Evolutionary conservation across 805 yeast species (phyloP), one percentile per base, ranked within the genome.

Genomic region (Ogataea methanolica): DNA sequence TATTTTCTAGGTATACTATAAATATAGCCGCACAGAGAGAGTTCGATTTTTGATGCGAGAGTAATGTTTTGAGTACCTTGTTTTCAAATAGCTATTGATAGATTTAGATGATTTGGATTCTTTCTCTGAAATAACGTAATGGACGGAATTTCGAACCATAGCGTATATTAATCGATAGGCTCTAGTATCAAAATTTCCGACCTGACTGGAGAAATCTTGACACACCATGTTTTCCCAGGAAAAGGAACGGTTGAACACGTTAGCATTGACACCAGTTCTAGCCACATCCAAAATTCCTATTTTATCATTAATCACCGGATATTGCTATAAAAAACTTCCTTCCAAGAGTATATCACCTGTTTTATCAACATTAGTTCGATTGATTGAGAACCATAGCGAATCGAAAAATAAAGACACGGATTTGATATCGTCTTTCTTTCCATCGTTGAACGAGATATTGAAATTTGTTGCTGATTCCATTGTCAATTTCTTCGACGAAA

Each of bases 271-370:
- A 1, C 70, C 73, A 2, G 57, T 68, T 1, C 53, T 82, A 26
- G 75, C 84, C 6, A 81, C 87, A 0, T 73, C 78, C 47, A 80
- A 78, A 52, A 62, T 83, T 0, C 77, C 82, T 1, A 54, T 81
- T 1, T 55, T 81, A 9, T 62, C 74, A 3, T 56, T 83, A 14
- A 69, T 81, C 5, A 70, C 71, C 15, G 74, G 75, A 0, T 77
- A 78, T 53, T 69, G 80, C 41, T 59, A 69, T 12, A 69, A 69
- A 8, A 59, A 60, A 15, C 52, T 76, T 2, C 80, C 80, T 5
- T 52, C 62, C 15, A 54, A 58, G 19, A 60, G 68, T 26, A 60
- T 66, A 21, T 68, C 74, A 6, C 71, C 76, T 0, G 55, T 74
- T 15, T 55, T 79, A 34, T 54, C 73, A 3, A 59, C 71, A 1